Base-by-base conservation (phyloP, 2,329 filamentous ascomycete genomes). In the Exophiala sideris region DNA sequence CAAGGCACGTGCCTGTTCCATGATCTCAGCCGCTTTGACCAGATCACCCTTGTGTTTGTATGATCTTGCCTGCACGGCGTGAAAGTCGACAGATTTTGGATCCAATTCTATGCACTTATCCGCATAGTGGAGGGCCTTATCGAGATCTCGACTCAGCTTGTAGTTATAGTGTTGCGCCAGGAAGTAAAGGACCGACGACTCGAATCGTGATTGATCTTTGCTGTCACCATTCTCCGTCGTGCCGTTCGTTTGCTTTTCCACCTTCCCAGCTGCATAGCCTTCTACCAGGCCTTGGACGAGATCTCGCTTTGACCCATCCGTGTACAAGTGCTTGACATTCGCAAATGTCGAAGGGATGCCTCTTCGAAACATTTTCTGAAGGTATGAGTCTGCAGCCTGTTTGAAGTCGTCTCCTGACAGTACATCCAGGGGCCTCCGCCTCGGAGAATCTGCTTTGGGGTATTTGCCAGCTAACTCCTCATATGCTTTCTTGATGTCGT, bases 111-210 rank as follows among this genome's bases (percentile, higher is more conserved):
- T 86, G 9, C 91, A 88, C 70, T 87, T 87, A 45, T 96, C 87
- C 57, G 95, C 87, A 67, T 87, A 92, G 58, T 88, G 81, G 70
- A 85, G 81, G 2, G 95, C 92, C 73, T 91, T 94, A 54, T 79
- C 65, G 20, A 97, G 80, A 69, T 97, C 84, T 39, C 91, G 89
- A 68, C 89, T 96, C 55, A 89, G 77, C 69, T 88, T 80, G 71
- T 96, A 96, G 75, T 96, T 94, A 79, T 96, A 95, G 73, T 99
- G 95, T 68, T 97, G 94, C 7, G 91, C 91, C 50, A 99, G 82
- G 76, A 95, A 99, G 72, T 95, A 97, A 46, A 91, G 82, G 11
- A 89, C 88, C 1, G 91, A 89, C 11, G 89, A 82, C 65, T 88
- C 80, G 67, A 92, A 92, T 34, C 76, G 76, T 5, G 77, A 73